phyloP scores from a whole-genome alignment of 805 yeast genomes.

The Cyberlindnera amylophila region DNA sequence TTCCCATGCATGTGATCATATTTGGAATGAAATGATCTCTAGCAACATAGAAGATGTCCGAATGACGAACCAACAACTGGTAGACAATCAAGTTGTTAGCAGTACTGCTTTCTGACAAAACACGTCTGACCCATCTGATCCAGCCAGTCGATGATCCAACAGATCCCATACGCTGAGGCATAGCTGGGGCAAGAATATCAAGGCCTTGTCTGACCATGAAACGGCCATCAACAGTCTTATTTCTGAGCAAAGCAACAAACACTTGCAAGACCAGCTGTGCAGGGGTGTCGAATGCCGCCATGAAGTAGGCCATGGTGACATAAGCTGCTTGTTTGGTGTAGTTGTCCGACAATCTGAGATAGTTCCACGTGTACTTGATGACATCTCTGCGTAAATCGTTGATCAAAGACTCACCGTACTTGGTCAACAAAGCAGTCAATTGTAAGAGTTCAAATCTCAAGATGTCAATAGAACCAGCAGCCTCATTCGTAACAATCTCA shows the following conservation, averaged over 20 bases:
- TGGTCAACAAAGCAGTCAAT: constrained; percentile 70
- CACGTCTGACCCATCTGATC: constrained; percentile 94
- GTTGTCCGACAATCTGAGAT: constrained; percentile 82
- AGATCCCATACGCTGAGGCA: constrained; percentile 60
- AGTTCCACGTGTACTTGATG: constrained; percentile 92
- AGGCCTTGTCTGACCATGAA: constrained; percentile 82
- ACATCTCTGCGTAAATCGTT: constrained; percentile 72
- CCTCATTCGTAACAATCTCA: constrained; percentile 46
- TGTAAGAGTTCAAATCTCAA: constrained; percentile 78
- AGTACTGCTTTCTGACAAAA: constrained; percentile 83
- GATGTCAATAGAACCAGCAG: constrained; percentile 68
- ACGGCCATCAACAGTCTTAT: constrained; percentile 82
- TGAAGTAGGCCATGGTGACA: constrained; percentile 80
- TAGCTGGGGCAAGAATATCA: constrained; percentile 83
- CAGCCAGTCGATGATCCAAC: constrained; percentile 54
- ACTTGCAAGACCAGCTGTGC: constrained; percentile 85
- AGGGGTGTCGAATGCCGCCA: constrained; percentile 85
- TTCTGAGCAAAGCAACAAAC: constrained; percentile 81
- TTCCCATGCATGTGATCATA: constrained; percentile 89
- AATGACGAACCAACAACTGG: constrained; percentile 82
- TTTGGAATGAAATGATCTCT: constrained; percentile 87
- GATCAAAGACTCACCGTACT: constrained; percentile 58
- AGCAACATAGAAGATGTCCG: constrained; percentile 78
- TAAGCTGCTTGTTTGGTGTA: constrained; percentile 91
- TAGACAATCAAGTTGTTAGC: constrained; percentile 84